Conservation (phyloP, 495 filamentous ascomycete genomes). For the Aeminium ludgeri region DNA sequence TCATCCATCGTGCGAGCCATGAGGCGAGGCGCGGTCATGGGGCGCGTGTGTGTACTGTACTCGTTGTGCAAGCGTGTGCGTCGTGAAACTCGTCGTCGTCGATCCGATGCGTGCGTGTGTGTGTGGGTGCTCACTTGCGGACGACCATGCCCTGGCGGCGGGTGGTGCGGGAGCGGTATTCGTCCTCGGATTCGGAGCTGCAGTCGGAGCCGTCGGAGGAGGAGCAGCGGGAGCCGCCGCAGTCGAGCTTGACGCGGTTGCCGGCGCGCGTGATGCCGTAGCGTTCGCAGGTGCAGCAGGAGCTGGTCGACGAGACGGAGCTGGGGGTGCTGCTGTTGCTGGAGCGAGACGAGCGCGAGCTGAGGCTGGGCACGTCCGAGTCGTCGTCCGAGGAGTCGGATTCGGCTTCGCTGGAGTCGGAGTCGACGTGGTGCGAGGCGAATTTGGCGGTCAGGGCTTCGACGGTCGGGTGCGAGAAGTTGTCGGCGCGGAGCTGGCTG, state of each 20-base stretch:
- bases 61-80: neutral
- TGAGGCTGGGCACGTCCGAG: conserved; percentile 33
- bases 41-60: neutral
- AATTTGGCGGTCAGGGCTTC: conserved; percentile 62
- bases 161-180: conserved; percentile 24
- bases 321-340: conserved; percentile 62
- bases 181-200: conserved; percentile 23
- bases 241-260: conserved; percentile 85
- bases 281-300: conserved; percentile 72
- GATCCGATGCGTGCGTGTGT: neutral
- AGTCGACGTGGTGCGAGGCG: conserved; percentile 6
- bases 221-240: conserved; percentile 69
- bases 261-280: conserved; percentile 91
- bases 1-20: neutral
- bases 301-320: conserved; percentile 56
- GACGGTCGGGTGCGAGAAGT: conserved; percentile 39
- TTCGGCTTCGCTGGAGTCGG: conserved; percentile 4
- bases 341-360: conserved; percentile 49
- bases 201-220: conserved; percentile 51
- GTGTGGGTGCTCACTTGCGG: conserved; percentile 27
- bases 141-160: conserved; percentile 68
- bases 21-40: neutral
- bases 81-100: conserved; percentile 1
- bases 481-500: conserved; percentile 59
- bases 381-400: conserved; percentile 38